Evolutionary conservation across 1,139 yeast genomes (phyloP).

Genomic region (Pichia inconspicua): DNA sequence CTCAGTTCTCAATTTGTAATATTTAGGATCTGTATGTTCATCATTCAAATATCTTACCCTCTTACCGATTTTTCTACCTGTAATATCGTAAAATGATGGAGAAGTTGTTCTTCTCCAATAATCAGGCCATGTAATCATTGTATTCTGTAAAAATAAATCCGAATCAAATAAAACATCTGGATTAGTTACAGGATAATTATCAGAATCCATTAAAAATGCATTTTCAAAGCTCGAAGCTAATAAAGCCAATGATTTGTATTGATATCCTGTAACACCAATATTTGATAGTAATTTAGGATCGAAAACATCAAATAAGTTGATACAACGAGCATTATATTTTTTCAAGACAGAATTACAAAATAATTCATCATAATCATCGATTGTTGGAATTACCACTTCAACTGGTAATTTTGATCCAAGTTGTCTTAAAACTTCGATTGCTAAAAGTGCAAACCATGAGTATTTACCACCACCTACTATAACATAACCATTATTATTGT

Average conservation of each 20-base stretch:
- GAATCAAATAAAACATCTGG: slow-evolving; percentile 43
- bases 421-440: slow-evolving; percentile 54
- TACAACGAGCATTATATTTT: slow-evolving; percentile 37
- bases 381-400: slow-evolving; percentile 49
- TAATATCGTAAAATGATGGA: slow-evolving; percentile 49
- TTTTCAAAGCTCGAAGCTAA: slow-evolving; percentile 44
- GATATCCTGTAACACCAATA: slow-evolving; percentile 39
- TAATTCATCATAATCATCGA: slow-evolving; percentile 38
- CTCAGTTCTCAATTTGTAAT: slow-evolving; percentile 23
- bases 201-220: slow-evolving; percentile 44
- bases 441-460: slow-evolving; percentile 62
- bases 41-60: slow-evolving; percentile 26
- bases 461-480: slow-evolving; percentile 75
- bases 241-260: slow-evolving; percentile 49
- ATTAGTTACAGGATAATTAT: slow-evolving; percentile 44
- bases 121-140: slow-evolving; percentile 53
- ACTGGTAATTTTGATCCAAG: slow-evolving; percentile 60
- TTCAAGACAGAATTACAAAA: slow-evolving; percentile 42
- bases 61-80: slow-evolving; percentile 30
- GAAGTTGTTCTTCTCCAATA: slow-evolving; percentile 59
- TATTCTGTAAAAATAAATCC: slow-evolving; percentile 27
- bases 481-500: slow-evolving; percentile 64
- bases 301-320: slow-evolving; percentile 33
- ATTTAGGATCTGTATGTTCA: slow-evolving; percentile 23
- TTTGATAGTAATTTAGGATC: slow-evolving; percentile 20